A percentile compares a stretch with the other conserved stretches of the same genome.
Conservation (phyloP, 352 stramenopile genomes). For the Phytopythium chamaehyphon region DNA sequence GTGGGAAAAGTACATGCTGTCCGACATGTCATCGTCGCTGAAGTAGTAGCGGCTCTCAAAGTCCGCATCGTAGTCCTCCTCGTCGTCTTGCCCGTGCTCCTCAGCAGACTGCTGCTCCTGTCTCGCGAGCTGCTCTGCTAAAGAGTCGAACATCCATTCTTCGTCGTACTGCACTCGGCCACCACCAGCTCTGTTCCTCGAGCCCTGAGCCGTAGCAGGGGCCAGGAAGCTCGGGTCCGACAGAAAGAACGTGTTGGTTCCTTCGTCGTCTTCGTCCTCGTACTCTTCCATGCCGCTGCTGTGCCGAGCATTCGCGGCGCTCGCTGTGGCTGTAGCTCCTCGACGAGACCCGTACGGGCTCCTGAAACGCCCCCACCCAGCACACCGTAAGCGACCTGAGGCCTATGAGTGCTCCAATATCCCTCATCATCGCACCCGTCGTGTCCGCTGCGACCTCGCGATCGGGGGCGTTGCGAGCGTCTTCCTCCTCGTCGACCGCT, state of each 20-base stretch:
- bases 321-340: background rate
- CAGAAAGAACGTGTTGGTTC: slow-evolving; percentile 1
- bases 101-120: slow-evolving; percentile 5
- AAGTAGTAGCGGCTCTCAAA: slow-evolving; percentile 7
- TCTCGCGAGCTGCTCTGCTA: slow-evolving; percentile 5
- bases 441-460: no score
- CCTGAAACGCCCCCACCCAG: background rate
- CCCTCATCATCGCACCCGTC: no score
- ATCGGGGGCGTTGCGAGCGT: no score
- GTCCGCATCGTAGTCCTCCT: background rate
- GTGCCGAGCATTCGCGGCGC: no score
- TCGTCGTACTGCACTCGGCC: background rate
- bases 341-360: background rate
- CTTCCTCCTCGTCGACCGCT: no score
- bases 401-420: no score
- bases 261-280: background rate
- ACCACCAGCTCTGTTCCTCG: slow-evolving; percentile 4
- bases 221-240: background rate
- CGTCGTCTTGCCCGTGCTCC: background rate
- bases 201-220: no score
- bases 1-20: slow-evolving; percentile 4
- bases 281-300: background rate
- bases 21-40: slow-evolving; percentile 3
- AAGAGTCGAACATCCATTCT: slow-evolving; percentile 1
- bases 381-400: no score